A percentile compares a stretch with the other conserved stretches of the same genome.
phyloP scores from a whole-genome alignment of 148 eudicot species.

The Polygonum maritimum region DNA sequence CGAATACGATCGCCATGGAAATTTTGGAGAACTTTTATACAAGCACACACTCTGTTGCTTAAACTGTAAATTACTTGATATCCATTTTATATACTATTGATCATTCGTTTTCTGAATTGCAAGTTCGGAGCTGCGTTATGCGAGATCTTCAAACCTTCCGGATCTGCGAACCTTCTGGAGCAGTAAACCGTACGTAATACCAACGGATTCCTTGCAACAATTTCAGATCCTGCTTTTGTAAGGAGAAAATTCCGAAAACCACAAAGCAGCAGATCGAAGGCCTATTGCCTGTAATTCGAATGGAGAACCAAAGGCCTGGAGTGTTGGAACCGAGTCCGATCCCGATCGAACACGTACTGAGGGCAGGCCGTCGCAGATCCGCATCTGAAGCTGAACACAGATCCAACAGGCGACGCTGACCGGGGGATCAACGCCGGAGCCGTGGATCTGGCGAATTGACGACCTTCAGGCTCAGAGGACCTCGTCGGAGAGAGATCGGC shows the following conservation, averaged over 20 bases:
- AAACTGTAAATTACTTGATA: slow-evolving; percentile 1
- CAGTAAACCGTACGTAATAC: background rate
- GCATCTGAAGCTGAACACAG: background rate
- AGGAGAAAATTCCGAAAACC: background rate
- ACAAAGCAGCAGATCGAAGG: background rate
- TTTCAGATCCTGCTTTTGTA: slow-evolving; percentile 6
- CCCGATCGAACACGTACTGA: background rate
- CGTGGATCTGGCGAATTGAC: background rate
- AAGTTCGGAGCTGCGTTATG: background rate
- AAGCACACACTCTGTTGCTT: slow-evolving; percentile 1
- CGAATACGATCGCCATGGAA: slow-evolving; percentile 1
- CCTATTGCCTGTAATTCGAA: slow-evolving; percentile 7
- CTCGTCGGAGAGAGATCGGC: slow-evolving; percentile 18
- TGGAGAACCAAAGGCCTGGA: slow-evolving; percentile 2
- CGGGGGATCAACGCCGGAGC: background rate
- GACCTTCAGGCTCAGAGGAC: slow-evolving; percentile 6
- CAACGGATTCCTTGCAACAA: slow-evolving; percentile 3
- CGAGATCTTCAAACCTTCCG: slow-evolving; percentile 9
- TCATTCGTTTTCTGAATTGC: background rate
- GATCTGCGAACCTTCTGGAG: background rate
- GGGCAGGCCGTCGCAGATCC: background rate
- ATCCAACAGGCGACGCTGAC: background rate
- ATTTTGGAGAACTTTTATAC: background rate
- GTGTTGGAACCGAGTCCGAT: background rate
- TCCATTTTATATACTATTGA: background rate